Percentiles rank a stretch among this genome's conserved stretches.
Evolutionary conservation across 2,329 filamentous ascomycete genomes (phyloP).

Genomic region (Chalara sp.): DNA sequence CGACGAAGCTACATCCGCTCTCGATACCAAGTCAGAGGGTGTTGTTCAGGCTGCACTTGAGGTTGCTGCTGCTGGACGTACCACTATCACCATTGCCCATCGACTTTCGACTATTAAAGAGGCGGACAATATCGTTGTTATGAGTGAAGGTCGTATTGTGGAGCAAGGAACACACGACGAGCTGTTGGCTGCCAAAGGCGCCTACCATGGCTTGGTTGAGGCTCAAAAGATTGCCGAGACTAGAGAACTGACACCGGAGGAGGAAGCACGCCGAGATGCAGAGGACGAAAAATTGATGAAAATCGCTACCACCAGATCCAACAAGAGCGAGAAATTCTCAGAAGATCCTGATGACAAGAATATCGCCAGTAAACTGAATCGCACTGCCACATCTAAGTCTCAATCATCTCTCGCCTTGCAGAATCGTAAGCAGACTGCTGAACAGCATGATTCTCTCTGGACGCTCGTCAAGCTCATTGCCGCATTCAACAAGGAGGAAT

Average conservation of each 20-base stretch:
- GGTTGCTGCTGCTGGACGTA: conserved; percentile 75
- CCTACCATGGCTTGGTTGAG: conserved; percentile 80
- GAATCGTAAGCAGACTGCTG: conserved; percentile 41
- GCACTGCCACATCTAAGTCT: conserved; percentile 49
- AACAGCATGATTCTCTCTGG: conserved; percentile 61
- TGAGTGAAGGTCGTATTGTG: conserved; percentile 76
- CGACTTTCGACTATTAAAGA: conserved; percentile 89
- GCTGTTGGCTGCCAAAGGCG: conserved; percentile 61
- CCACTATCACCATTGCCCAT: conserved; percentile 94
- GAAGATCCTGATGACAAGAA: conserved; percentile 56
- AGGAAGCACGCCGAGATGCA: conserved; percentile 43
- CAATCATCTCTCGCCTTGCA: conserved; percentile 66
- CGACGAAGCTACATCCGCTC: conserved; percentile 88
- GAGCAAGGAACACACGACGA: conserved; percentile 87
- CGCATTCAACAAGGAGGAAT: conserved; percentile 71
- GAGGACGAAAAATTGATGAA: conserved; percentile 45
- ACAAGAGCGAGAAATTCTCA: conserved; percentile 30
- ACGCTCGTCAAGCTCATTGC: conserved; percentile 72
- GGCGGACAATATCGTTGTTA: conserved; percentile 93
- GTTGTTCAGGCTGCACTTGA: conserved; percentile 92
- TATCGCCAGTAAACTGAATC: conserved; percentile 49
- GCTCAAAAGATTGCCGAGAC: conserved; percentile 73
- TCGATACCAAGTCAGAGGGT: conserved; percentile 92
- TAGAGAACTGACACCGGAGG: conserved; percentile 45
- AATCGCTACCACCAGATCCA: conserved; percentile 35